A percentile compares a stretch with the other conserved stretches of the same genome.
phyloP scores from a whole-genome alignment of 2,329 filamentous ascomycete genomes.

The Metarhizium sp. region DNA sequence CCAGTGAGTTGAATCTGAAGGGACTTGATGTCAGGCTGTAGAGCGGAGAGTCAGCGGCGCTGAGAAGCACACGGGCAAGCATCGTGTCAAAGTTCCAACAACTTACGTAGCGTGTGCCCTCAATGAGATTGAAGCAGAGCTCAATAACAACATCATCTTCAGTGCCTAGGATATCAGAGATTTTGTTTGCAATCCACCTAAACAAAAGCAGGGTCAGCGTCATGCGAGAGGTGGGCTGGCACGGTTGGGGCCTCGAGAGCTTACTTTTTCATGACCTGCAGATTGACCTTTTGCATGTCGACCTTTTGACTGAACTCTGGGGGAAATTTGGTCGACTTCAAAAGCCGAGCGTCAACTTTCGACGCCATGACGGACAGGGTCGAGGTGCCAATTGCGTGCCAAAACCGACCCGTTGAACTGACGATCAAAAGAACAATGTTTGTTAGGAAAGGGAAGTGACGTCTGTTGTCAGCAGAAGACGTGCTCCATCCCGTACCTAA shows the following conservation, averaged over 20 bases:
- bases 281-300: constrained; percentile 93
- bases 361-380: constrained; percentile 54
- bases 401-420: not conserved
- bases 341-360: constrained; percentile 78
- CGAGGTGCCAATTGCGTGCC: not conserved
- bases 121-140: constrained; percentile 61
- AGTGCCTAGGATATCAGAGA: constrained; percentile 78
- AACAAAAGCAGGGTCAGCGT: constrained; percentile 11
- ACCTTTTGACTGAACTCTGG: constrained; percentile 91
- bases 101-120: constrained; percentile 63
- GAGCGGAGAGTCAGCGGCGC: constrained; percentile 23
- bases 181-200: constrained; percentile 88
- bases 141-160: constrained; percentile 97
- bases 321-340: constrained; percentile 89
- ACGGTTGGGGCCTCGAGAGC: constrained; percentile 16
- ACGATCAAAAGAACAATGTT: not conserved
- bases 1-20: constrained; percentile 91
- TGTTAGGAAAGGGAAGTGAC: constrained; percentile 4
- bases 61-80: constrained; percentile 7
- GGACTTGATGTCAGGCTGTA: constrained; percentile 86
- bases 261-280: constrained; percentile 96
- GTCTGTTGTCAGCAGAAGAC: not conserved
- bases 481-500: too few species aligned
- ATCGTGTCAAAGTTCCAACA: not conserved
- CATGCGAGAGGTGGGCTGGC: not conserved